These are phyloP conservation scores for Cladosporium velox DNA, from an alignment of 2,329 filamentous ascomycete genomes.

Conservation along the genomic window DNA sequence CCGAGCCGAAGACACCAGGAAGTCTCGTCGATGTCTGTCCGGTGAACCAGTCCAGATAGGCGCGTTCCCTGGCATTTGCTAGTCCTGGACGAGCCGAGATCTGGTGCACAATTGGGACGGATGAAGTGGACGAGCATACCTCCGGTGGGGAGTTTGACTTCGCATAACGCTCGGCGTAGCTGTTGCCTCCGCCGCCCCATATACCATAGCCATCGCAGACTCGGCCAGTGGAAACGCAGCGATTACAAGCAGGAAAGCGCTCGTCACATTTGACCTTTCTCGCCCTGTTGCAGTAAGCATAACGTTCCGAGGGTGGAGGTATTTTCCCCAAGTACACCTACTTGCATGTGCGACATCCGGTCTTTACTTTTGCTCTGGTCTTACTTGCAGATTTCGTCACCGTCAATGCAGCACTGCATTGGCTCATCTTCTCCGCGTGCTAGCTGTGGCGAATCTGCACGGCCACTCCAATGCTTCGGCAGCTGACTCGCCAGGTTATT, in stretches of 20 bases:
- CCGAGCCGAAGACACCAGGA: conserved; percentile 36
- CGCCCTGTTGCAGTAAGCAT: conserved; percentile 23
- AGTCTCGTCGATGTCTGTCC: conserved; percentile 41
- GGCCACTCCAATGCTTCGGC: not conserved
- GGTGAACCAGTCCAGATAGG: conserved; percentile 49
- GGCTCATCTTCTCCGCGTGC: conserved; percentile 14
- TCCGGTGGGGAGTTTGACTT: conserved; percentile 24
- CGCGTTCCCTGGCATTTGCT: conserved; percentile 31
- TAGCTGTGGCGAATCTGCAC: not conserved
- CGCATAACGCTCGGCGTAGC: conserved; percentile 17
- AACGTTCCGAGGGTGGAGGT: not conserved
- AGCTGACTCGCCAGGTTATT: not conserved
- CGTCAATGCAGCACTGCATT: conserved; percentile 18
- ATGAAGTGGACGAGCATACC: conserved; percentile 23
- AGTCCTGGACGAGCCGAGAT: conserved; percentile 19
- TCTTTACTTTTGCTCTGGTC: conserved; percentile 21
- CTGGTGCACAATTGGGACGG: conserved; percentile 24
- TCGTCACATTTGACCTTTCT: conserved; percentile 43
- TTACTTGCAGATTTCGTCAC: conserved; percentile 9
- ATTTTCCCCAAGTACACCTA: conserved; percentile 22
- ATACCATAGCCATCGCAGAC: conserved; percentile 49
- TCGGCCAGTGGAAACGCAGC: conserved; percentile 41
- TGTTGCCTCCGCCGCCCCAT: conserved; percentile 41
- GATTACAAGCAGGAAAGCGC: conserved; percentile 39
- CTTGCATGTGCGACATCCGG: conserved; percentile 34